Base-by-base conservation (phyloP, 2,329 filamentous ascomycete species). In the Fusarium papillatum region DNA sequence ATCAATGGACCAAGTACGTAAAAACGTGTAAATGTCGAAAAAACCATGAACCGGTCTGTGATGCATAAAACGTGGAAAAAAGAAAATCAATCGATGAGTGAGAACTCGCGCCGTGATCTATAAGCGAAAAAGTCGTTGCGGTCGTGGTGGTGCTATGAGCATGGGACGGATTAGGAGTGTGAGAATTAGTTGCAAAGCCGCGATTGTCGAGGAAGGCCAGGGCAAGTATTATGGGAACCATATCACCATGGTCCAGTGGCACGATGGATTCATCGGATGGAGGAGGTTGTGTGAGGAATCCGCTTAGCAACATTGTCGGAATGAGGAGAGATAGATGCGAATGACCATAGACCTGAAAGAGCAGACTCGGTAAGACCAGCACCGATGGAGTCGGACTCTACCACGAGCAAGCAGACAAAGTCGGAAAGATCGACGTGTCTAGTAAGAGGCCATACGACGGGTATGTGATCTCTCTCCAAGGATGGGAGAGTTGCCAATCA, bases 361-460 rank as follows among this genome's bases (percentile, higher is more conserved):
- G 73, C 63, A 68, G 73, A 78, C 76, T 65, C 73, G 72, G 73
- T 71, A 78, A 80, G 74, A 77, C 79, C 77, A 79, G 80, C 80
- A 81, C 76, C 69, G 62, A 63, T 70, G 70, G 65, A 74, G 74
- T 78, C 70, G 53, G 64, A 29, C 75, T 76, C 70, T 70, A 74
- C 68, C 77, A 76, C 74, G 65, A 79, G 78, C 76, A 74, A 78
- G 79, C 75, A 80, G 78, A 78, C 77, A 77, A 69, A 76, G 76
- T 73, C 65, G 72, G 61, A 53, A 69, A 68, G 68, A 73, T 69
- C 60, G 69, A 65, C 69, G 61, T 64, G 73, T 77, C 88, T 84
- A 93, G 82, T 92, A 93, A 14, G 92, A 93, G 64, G 89, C 91
- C 89, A 93, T 91, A 64, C 92, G 90, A 80, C 91, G 88, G 75